Percentiles rank a stretch among this genome's conserved stretches.
phyloP scores from a whole-genome alignment of 2,329 filamentous ascomycete genomes.

The Ceratocystis variospora region DNA sequence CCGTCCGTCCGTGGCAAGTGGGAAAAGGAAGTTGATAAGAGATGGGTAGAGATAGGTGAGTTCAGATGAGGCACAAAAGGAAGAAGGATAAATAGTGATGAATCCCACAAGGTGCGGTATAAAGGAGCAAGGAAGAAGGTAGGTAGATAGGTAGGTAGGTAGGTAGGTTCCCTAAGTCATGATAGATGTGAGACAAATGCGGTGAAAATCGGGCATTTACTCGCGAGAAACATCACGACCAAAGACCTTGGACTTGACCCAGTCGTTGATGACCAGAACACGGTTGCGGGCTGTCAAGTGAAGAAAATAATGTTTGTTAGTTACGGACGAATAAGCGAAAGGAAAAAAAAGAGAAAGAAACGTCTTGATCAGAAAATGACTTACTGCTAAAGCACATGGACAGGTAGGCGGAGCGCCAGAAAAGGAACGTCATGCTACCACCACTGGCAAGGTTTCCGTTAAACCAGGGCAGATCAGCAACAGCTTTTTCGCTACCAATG shows the following conservation, averaged over 20 bases:
- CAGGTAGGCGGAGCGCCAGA: conserved; percentile 95
- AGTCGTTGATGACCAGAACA: conserved; percentile 82
- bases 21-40: not conserved
- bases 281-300: conserved; percentile 64
- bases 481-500: conserved; percentile 95
- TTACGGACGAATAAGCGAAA: not conserved
- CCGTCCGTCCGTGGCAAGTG: not conserved
- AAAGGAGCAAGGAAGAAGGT: not conserved
- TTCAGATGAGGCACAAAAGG: not conserved
- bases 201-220: conserved; percentile 31
- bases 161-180: not conserved
- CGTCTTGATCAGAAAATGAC: conserved; percentile 29
- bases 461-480: conserved; percentile 94
- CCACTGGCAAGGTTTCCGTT: conserved; percentile 92
- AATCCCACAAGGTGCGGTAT: not conserved
- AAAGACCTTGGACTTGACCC: conserved; percentile 93
- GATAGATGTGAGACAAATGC: not conserved
- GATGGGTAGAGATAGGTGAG: no score
- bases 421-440: conserved; percentile 88
- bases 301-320: not conserved
- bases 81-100: not conserved
- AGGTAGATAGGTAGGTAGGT: not conserved
- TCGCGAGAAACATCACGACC: conserved; percentile 86
- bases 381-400: conserved; percentile 99
- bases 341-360: not conserved